Evolutionary conservation across 2,329 filamentous ascomycete species (phyloP), one percentile per base, ranked within the genome.

Genomic region (Aspergillus clavatus): DNA sequence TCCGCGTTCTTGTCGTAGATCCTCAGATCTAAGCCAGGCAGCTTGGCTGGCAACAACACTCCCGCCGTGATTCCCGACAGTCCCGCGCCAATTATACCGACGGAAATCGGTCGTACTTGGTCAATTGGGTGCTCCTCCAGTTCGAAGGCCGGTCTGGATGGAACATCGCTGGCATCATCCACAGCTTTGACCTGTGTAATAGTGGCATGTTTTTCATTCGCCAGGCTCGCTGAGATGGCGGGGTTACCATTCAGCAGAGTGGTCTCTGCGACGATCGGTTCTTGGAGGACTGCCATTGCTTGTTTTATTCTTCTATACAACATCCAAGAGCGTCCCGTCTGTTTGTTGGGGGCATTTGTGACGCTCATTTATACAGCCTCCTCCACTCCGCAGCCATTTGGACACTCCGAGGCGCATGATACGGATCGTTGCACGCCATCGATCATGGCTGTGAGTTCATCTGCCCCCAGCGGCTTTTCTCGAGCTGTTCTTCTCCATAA

Each of bases 1-100:
- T 85, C 81, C 0, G 70, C 58, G 52, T 86, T 86, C 67, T 86
- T 87, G 58, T 87, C 83, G 42, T 80, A 80, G 28, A 87, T 81
- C 0, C 74, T 79, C 47, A 89, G 65, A 36, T 85, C 69, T 38
- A 88, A 77, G 0, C 77, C 76, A 0, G 85, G 84, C 0, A 89
- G 79, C 52, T 89, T 89, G 7, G 70, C 75, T 0, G 84, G 84
- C 1, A 89, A 68, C 7, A 88, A 65, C 6, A 82, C 73, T 0
- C 83, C 85, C 1, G 84, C 80, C 4, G 78, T 76, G 27, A 86
- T 75, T 3, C 83, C 83, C 0, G 80, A 65, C 0, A 86, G 64
- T 0, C 83, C 83, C 7, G 81, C 82, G 1, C 83, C 83, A 24
- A 86, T 77, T 0, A 86, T 74, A 0, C 76, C 79, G 1, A 84